phyloP scores from a whole-genome alignment of 345 rosid species.

The Iberis pinnata region DNA sequence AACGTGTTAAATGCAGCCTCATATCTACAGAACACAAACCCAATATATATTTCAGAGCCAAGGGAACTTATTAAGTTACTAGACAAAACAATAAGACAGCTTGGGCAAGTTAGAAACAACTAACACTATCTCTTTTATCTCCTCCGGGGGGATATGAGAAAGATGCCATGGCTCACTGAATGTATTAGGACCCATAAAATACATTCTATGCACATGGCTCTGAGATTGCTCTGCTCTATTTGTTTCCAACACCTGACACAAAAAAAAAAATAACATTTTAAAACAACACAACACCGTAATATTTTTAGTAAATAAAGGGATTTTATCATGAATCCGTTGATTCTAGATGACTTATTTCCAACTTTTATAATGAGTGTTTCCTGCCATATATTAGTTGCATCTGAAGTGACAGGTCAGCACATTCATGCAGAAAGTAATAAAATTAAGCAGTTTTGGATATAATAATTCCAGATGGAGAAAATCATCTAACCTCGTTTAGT shows the following conservation, averaged over 20 bases:
- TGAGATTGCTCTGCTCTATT: constrained; percentile 96
- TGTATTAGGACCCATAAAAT: constrained; percentile 93
- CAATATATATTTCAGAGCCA: constrained; percentile 20
- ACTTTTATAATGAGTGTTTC: no score
- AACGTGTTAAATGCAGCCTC: constrained; percentile 92
- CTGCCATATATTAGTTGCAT: constrained; percentile 14
- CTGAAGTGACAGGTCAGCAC: constrained; percentile 10
- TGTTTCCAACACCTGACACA: constrained; percentile 85
- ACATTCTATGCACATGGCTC: constrained; percentile 95
- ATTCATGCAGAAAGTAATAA: constrained; percentile 1
- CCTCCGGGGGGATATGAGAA: constrained; percentile 88
- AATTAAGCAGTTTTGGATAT: constrained; percentile 12
- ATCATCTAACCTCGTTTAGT: constrained; percentile 70
- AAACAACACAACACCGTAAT: constrained; percentile 6
- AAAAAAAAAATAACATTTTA: constrained; percentile 21
- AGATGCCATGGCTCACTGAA: constrained; percentile 98
- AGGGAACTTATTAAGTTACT: background rate
- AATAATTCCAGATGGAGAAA: constrained; percentile 12
- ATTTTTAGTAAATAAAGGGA: no score
- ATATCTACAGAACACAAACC: constrained; percentile 47
- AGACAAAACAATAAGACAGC: constrained; percentile 20
- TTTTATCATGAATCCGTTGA: no score
- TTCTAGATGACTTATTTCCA: no score
- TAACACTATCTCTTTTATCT: constrained; percentile 95
- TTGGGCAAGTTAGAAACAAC: constrained; percentile 23